These are phyloP conservation scores for Pseudomonodictys pantanalensis DNA, from an alignment of 495 filamentous ascomycete species.

Conservation along the genomic window DNA sequence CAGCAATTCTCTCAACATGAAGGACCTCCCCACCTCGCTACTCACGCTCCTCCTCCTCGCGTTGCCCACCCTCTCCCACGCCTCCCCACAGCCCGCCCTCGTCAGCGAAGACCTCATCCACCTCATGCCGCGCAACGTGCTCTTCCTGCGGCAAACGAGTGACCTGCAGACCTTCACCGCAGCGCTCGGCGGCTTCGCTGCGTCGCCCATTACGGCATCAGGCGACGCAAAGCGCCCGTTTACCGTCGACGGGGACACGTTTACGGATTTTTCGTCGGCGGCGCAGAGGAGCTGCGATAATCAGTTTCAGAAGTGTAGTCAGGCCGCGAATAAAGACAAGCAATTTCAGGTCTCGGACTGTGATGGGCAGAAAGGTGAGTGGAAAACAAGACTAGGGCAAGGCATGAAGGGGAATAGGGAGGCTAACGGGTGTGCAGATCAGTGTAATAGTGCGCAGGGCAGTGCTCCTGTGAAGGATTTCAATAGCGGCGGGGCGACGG, in stretches of 20 bases:
- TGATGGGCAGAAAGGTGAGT: slow-evolving; percentile 25
- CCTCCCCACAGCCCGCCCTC: slow-evolving; percentile 7
- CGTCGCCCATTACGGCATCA: slow-evolving; percentile 49
- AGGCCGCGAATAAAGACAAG: slow-evolving; percentile 15
- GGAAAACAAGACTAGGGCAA: neutral
- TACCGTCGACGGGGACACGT: slow-evolving; percentile 53
- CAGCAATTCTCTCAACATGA: neutral
- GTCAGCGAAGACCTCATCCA: slow-evolving; percentile 8
- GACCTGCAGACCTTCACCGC: slow-evolving; percentile 60
- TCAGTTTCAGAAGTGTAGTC: slow-evolving; percentile 22
- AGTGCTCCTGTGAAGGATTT: slow-evolving; percentile 23
- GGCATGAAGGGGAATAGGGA: neutral
- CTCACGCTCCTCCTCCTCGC: neutral
- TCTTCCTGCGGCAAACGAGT: slow-evolving; percentile 31
- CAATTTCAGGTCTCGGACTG: slow-evolving; percentile 15
- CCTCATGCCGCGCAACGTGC: slow-evolving; percentile 25
- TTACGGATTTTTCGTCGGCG: slow-evolving; percentile 36
- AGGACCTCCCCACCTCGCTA: neutral
- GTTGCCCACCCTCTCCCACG: slow-evolving; percentile 8
- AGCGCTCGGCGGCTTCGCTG: slow-evolving; percentile 51
- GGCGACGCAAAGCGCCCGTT: slow-evolving; percentile 50
- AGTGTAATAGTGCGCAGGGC: slow-evolving; percentile 18
- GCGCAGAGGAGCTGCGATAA: slow-evolving; percentile 27
- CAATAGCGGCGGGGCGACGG: slow-evolving; percentile 3
- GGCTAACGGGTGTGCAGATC: slow-evolving; percentile 4